Percentiles rank a stretch among this genome's conserved stretches.
Evolutionary conservation across 805 yeast species (phyloP).

Genomic region (Pichia gijzeniarum): DNA sequence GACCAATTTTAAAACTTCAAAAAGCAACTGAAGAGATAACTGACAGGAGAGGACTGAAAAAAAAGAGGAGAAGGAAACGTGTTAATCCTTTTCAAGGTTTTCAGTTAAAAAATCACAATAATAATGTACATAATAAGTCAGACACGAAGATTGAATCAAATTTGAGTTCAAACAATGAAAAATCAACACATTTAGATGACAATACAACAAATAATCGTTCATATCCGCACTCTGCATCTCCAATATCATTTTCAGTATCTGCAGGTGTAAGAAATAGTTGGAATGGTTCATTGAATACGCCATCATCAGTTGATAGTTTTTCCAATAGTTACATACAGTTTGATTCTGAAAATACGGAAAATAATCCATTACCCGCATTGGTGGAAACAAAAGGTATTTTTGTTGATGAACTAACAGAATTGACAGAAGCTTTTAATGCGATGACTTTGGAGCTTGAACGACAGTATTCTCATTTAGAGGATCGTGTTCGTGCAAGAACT

Average conservation of each 20-base stretch:
- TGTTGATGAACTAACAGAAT: slow-evolving; percentile 80
- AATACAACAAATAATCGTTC: background rate
- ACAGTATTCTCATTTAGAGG: slow-evolving; percentile 82
- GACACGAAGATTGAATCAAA: background rate
- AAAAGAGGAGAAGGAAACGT: slow-evolving; percentile 16
- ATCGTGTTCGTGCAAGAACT: slow-evolving; percentile 79
- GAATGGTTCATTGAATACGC: slow-evolving; percentile 6
- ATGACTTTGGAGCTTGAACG: slow-evolving; percentile 85
- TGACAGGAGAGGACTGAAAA: slow-evolving; percentile 31
- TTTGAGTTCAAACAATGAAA: too few relatives aligned
- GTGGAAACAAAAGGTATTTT: slow-evolving; percentile 37
- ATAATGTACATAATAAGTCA: background rate
- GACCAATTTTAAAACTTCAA: slow-evolving; percentile 74
- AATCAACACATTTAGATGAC: background rate
- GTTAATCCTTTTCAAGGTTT: slow-evolving; percentile 15
- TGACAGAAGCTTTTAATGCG: slow-evolving; percentile 82
- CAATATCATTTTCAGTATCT: background rate
- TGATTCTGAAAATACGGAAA: background rate
- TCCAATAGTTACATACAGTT: slow-evolving; percentile 8
- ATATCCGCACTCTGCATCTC: background rate
- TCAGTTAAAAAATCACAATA: slow-evolving; percentile 5
- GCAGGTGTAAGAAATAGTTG: slow-evolving; percentile 9
- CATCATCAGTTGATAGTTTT: slow-evolving; percentile 15
- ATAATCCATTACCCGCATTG: slow-evolving; percentile 19
- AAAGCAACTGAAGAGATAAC: slow-evolving; percentile 75